phyloP scores from a whole-genome alignment of 257 asterid species.

The Thymus mandschuricus region DNA sequence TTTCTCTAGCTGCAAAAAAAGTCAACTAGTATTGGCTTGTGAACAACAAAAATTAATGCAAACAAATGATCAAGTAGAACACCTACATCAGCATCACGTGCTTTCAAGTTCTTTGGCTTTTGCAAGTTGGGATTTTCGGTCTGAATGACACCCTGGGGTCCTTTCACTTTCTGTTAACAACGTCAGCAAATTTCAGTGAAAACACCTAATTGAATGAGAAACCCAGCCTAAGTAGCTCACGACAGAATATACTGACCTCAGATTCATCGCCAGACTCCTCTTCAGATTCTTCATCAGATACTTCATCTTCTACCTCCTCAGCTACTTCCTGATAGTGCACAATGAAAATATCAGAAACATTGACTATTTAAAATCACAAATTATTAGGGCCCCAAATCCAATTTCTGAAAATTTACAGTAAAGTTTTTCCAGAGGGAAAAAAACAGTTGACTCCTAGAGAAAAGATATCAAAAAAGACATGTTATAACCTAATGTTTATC shows the following conservation, averaged over 20 bases:
- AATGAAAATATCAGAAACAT: neutral
- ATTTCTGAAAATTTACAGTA: neutral
- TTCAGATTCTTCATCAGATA: conserved; percentile 70
- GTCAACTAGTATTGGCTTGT: conserved; percentile 1
- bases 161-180: conserved; percentile 61
- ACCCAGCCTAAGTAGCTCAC: neutral
- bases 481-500: neutral
- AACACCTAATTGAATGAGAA: neutral
- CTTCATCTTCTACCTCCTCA: conserved; percentile 66
- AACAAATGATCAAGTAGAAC: neutral
- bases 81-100: conserved; percentile 71
- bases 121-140: conserved; percentile 77
- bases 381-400: neutral
- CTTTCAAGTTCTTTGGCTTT: conserved; percentile 78
- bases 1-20: conserved; percentile 60
- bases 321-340: conserved; percentile 58
- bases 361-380: neutral
- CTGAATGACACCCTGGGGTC: conserved; percentile 69
- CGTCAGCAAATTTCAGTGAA: conserved; percentile 6
- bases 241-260: conserved; percentile 42
- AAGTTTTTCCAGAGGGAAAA: neutral
- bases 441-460: neutral
- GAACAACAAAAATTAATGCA: neutral
- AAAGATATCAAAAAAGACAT: neutral
- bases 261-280: conserved; percentile 73